These are phyloP conservation scores for Lecanicillium sp. DNA, from an alignment of 2,329 filamentous ascomycete species.

Conservation along the genomic window DNA sequence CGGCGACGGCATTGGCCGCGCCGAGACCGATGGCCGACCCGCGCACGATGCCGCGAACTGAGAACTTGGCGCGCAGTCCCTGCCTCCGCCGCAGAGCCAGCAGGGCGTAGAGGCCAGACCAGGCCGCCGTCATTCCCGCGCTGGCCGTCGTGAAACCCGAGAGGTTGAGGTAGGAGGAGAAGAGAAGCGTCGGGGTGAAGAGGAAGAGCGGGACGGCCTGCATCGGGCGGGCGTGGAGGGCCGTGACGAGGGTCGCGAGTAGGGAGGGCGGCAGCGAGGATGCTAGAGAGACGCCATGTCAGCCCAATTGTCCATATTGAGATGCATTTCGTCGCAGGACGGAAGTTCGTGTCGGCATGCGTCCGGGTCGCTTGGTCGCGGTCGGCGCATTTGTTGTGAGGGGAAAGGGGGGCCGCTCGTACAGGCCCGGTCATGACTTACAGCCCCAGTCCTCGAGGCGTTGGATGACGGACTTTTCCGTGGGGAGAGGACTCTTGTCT, in stretches of 20 bases:
- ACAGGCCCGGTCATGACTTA: slow-evolving; percentile 34
- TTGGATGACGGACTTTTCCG: slow-evolving; percentile 28
- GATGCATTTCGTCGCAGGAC: too few species aligned
- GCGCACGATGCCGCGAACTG: slow-evolving; percentile 44
- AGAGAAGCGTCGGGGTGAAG: slow-evolving; percentile 47
- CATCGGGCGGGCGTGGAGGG: slow-evolving; percentile 50
- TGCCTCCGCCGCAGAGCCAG: slow-evolving; percentile 46
- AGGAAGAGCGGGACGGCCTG: slow-evolving; percentile 46
- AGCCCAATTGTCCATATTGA: too few species aligned
- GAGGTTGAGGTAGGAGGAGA: slow-evolving; percentile 54
- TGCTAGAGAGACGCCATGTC: slow-evolving; percentile 35
- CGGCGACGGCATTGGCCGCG: slow-evolving; percentile 41
- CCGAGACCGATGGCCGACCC: slow-evolving; percentile 46
- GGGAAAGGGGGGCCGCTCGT: background rate
- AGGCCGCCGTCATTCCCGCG: slow-evolving; percentile 50
- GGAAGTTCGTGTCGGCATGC: too few species aligned
- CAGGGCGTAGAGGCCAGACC: slow-evolving; percentile 52
- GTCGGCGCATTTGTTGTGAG: background rate
- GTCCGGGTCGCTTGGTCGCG: too few species aligned
- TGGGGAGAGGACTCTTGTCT: slow-evolving; percentile 18
- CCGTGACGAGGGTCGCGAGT: slow-evolving; percentile 50
- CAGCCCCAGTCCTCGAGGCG: slow-evolving; percentile 43
- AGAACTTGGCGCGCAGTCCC: slow-evolving; percentile 35
- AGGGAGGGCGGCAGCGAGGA: slow-evolving; percentile 49
- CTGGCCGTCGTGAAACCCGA: slow-evolving; percentile 52